Evolutionary conservation across 2,329 filamentous ascomycete species (phyloP).

Genomic region (Alternaria novae-zelandiae): DNA sequence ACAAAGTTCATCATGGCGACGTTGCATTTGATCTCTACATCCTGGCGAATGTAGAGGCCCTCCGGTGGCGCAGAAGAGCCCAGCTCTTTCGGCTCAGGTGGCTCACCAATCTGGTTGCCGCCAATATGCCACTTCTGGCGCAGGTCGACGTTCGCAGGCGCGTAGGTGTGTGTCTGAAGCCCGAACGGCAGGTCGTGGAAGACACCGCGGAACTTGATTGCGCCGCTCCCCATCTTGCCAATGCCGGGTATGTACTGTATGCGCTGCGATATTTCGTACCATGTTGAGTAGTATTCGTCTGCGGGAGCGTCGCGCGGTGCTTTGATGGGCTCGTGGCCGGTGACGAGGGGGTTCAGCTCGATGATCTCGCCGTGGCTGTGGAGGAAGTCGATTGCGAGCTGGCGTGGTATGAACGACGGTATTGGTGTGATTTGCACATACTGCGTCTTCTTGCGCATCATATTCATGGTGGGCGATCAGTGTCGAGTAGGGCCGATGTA

Average conservation of each 20-base stretch:
- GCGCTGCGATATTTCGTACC: constrained; percentile 75
- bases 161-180: constrained; percentile 74
- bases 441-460: constrained; percentile 64
- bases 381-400: constrained; percentile 74
- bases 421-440: constrained; percentile 75
- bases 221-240: constrained; percentile 68
- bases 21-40: constrained; percentile 75
- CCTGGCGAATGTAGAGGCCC: constrained; percentile 71
- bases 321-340: constrained; percentile 67
- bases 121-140: constrained; percentile 72
- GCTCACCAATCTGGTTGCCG: constrained; percentile 73
- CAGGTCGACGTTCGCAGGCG: constrained; percentile 70
- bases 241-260: constrained; percentile 72
- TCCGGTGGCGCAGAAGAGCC: constrained; percentile 69
- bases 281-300: constrained; percentile 75
- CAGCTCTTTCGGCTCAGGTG: constrained; percentile 66
- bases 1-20: constrained; percentile 69
- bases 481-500: neutral
- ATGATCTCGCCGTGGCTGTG: constrained; percentile 75
- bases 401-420: constrained; percentile 71
- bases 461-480: constrained; percentile 28
- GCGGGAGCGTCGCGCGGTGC: constrained; percentile 71
- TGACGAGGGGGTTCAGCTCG: constrained; percentile 72
- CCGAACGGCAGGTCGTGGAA: constrained; percentile 77
- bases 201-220: constrained; percentile 72